Conservation (phyloP, 768 basidiomycete species). For the Xerocomellus dryophilus region DNA sequence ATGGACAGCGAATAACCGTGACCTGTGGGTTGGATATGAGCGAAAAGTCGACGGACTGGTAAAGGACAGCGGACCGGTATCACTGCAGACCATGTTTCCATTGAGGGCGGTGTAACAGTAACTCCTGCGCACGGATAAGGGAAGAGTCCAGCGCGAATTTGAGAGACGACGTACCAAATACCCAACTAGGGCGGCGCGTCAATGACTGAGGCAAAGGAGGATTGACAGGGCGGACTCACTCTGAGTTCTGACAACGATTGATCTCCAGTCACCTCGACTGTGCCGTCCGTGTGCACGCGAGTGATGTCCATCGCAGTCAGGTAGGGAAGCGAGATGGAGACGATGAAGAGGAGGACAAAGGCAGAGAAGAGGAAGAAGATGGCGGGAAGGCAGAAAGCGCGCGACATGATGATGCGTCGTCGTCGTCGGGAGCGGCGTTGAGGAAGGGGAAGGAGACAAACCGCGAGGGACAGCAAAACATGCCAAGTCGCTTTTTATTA, state of each 20-base stretch:
- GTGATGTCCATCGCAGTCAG: slow-evolving; percentile 65
- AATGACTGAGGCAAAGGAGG: background rate
- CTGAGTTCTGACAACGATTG: slow-evolving; percentile 44
- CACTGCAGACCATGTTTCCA: slow-evolving; percentile 42
- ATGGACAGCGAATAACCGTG: slow-evolving; percentile 52
- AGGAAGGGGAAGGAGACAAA: background rate
- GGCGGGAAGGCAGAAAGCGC: slow-evolving; percentile 61
- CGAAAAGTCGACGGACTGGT: background rate
- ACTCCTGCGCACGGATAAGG: slow-evolving; percentile 43
- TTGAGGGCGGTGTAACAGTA: slow-evolving; percentile 51
- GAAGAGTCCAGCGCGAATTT: background rate
- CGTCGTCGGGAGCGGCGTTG: slow-evolving; percentile 2
- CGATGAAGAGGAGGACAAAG: slow-evolving; percentile 62
- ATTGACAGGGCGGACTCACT: slow-evolving; percentile 40
- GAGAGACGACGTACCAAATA: slow-evolving; percentile 50
- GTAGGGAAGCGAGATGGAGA: slow-evolving; percentile 69
- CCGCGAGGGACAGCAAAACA: background rate
- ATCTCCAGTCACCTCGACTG: slow-evolving; percentile 23
- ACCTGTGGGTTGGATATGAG: slow-evolving; percentile 31
- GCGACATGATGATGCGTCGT: slow-evolving; percentile 33
- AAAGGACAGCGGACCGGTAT: slow-evolving; percentile 37
- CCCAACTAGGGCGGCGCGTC: slow-evolving; percentile 49
- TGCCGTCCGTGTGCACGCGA: slow-evolving; percentile 48
- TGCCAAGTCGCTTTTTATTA: slow-evolving; percentile 18
- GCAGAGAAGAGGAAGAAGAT: slow-evolving; percentile 55